A percentile compares a stretch with the other conserved stretches of the same genome.
phyloP scores from a whole-genome alignment of 2,329 filamentous ascomycete genomes.

The Monilinia fructigena region DNA sequence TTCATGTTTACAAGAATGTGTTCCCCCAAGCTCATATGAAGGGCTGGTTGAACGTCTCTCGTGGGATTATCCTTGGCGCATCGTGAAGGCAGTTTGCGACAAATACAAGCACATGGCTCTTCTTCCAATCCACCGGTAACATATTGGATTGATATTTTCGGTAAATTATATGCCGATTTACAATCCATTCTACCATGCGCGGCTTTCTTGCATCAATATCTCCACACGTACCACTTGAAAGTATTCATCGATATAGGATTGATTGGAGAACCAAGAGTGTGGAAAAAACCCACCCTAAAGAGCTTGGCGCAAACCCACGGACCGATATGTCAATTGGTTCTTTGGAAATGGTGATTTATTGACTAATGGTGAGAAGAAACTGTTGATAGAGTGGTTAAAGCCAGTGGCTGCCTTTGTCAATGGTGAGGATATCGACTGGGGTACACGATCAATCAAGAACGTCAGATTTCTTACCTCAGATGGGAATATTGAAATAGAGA shows the following conservation, averaged over 20 bases:
- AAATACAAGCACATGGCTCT: constrained; percentile 12
- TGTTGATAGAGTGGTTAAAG: constrained; percentile 27
- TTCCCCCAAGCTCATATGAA: constrained; percentile 26
- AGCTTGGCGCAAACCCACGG: constrained; percentile 26
- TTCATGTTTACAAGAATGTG: constrained; percentile 26
- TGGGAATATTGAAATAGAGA: constrained; percentile 23
- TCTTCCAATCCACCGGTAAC: neutral
- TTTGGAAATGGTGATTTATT: constrained; percentile 28
- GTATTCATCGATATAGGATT: constrained; percentile 28
- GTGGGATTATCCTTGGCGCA: constrained; percentile 30
- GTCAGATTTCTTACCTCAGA: constrained; percentile 24
- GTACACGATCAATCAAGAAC: constrained; percentile 22
- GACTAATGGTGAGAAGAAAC: constrained; percentile 20
- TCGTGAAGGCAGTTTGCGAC: constrained; percentile 20
- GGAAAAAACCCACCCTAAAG: constrained; percentile 23
- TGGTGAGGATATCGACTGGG: constrained; percentile 24
- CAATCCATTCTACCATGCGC: constrained; percentile 30
- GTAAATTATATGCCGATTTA: constrained; percentile 28
- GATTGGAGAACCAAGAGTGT: constrained; percentile 28
- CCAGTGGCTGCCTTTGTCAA: constrained; percentile 26
- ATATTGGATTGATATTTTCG: constrained; percentile 28
- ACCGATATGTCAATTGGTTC: constrained; percentile 30
- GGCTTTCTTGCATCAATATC: constrained; percentile 25
- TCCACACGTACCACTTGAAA: constrained; percentile 14
- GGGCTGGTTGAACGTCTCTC: constrained; percentile 25